Evolutionary conservation across 2,329 filamentous ascomycete species (phyloP).

Genomic region (Diplodia mutila): DNA sequence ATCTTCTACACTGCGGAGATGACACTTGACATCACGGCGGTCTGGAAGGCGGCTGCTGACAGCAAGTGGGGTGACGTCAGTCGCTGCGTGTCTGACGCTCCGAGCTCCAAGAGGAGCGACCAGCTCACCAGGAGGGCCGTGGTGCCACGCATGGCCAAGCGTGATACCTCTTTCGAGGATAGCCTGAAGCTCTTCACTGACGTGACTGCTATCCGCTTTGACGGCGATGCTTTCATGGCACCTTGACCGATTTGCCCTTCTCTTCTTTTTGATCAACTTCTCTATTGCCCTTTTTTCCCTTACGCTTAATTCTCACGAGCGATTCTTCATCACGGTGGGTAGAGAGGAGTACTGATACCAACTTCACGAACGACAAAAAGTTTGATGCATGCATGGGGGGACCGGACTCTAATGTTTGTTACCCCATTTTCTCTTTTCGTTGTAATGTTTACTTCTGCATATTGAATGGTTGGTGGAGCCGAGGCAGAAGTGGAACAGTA

Average conservation of each 20-base stretch:
- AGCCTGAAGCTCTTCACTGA: slow-evolving; percentile 20
- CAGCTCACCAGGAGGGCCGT: slow-evolving; percentile 12
- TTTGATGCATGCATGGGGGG: slow-evolving; percentile 15
- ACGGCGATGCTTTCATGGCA: slow-evolving; percentile 23
- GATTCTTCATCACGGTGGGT: slow-evolving; percentile 2
- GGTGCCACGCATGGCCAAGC: slow-evolving; percentile 8
- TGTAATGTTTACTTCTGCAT: slow-evolving; percentile 22
- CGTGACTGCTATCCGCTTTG: not conserved
- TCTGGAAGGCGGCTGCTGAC: slow-evolving; percentile 46
- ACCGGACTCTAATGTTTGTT: not conserved
- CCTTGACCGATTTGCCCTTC: slow-evolving; percentile 1
- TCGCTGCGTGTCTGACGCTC: slow-evolving; percentile 37
- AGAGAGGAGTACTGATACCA: slow-evolving; percentile 18
- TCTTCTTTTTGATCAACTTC: not conserved
- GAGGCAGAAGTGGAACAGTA: not conserved
- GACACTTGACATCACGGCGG: slow-evolving; percentile 42
- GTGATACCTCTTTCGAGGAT: slow-evolving; percentile 5
- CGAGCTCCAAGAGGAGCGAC: not conserved
- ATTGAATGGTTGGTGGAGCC: not conserved
- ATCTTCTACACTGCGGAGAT: slow-evolving; percentile 47
- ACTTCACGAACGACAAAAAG: slow-evolving; percentile 16
- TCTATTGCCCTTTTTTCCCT: not conserved
- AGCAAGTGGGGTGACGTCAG: slow-evolving; percentile 38
- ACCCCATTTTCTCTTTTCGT: not conserved
- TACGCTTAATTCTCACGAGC: not conserved